Conservation (phyloP, 1,284 basidiomycete species). For the Trichosporon faecale region DNA sequence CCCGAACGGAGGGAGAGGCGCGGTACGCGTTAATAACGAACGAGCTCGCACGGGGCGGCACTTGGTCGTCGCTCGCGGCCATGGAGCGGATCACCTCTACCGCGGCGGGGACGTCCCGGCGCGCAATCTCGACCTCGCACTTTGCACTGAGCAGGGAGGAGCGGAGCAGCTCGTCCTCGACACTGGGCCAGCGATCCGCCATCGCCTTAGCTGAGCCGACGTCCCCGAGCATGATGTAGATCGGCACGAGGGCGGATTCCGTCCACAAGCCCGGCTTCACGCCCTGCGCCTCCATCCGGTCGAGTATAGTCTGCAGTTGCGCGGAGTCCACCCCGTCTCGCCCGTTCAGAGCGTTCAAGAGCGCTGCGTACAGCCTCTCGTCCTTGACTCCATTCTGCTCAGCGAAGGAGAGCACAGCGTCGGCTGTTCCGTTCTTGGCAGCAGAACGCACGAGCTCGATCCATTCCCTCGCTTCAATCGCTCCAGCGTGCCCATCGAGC, state of each 20-base stretch:
- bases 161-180: background rate
- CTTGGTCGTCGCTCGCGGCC: background rate
- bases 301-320: slow-evolving; percentile 8
- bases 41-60: background rate
- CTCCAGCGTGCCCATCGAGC: background rate
- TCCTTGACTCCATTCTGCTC: background rate
- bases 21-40: slow-evolving; percentile 5
- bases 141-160: background rate
- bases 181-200: slow-evolving; percentile 10
- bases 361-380: slow-evolving; percentile 12
- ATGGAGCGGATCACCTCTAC: slow-evolving; percentile 13
- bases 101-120: slow-evolving; percentile 14
- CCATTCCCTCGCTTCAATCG: slow-evolving; percentile 13
- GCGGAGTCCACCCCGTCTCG: background rate
- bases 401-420: background rate
- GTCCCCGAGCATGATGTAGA: slow-evolving; percentile 22
- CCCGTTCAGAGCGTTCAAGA: slow-evolving; percentile 10
- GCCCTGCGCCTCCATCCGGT: slow-evolving; percentile 5
- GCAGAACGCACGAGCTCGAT: slow-evolving; percentile 17
- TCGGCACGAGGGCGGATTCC: slow-evolving; percentile 23
- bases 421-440: background rate
- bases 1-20: background rate
- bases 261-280: slow-evolving; percentile 18
- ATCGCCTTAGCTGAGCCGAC: slow-evolving; percentile 21
- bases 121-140: slow-evolving; percentile 22